Percentiles rank a stretch among this genome's conserved stretches.
Evolutionary conservation across 176 grass and related monocot species (phyloP).

Genomic region (Ensete ventricosum): DNA sequence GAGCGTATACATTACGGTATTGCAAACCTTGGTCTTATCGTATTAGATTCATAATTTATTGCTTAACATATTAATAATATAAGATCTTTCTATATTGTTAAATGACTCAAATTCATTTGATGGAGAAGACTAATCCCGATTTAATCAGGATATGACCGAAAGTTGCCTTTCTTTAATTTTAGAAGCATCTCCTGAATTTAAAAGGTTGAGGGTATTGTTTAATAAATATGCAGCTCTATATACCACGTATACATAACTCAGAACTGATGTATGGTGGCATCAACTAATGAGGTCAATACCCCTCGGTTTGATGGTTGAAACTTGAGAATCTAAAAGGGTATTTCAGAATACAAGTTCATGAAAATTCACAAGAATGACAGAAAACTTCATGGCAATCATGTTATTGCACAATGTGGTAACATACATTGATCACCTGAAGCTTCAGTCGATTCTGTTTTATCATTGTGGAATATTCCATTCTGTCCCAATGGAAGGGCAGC

Average conservation of each 20-base stretch:
- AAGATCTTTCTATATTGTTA: too few relatives aligned
- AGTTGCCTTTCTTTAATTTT: not conserved
- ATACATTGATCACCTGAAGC: constrained; percentile 55
- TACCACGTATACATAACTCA: not conserved
- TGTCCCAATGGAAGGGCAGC: constrained; percentile 41
- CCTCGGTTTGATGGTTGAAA: not conserved
- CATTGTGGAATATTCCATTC: constrained; percentile 65
- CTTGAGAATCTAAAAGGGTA: not conserved
- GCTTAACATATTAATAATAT: too few relatives aligned
- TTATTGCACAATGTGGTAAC: not conserved
- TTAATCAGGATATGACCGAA: too few relatives aligned
- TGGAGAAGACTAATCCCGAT: too few relatives aligned
- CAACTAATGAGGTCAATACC: not conserved
- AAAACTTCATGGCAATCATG: not conserved
- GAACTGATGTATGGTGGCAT: not conserved
- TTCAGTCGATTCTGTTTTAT: constrained; percentile 47
- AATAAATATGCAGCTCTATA: not conserved
- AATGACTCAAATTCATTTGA: too few relatives aligned
- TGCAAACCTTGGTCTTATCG: not conserved
- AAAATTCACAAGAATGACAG: not conserved
- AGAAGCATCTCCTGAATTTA: not conserved
- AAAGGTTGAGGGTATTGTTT: not conserved
- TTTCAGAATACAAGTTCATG: too few relatives aligned
- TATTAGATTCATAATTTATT: not conserved
- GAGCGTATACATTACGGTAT: too few relatives aligned